These are phyloP conservation scores for Cucumis cinereus DNA, from an alignment of 306 rosid genomes.

Conservation along the genomic window DNA sequence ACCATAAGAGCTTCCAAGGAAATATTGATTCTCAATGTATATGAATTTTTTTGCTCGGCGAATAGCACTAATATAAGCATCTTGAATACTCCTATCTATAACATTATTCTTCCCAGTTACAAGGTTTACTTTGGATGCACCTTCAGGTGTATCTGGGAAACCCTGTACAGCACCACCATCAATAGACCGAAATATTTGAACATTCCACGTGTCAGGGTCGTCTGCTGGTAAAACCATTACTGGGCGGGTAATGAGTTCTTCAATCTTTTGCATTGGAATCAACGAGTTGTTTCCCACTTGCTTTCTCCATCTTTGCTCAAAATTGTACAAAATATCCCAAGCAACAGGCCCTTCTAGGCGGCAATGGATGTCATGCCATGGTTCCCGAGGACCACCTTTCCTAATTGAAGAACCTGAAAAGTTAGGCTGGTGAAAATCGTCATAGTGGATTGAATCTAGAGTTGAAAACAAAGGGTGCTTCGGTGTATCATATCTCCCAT, in stretches of 20 bases:
- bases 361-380: conserved; percentile 94
- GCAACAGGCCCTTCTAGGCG: conserved; percentile 65
- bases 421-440: conserved; percentile 80
- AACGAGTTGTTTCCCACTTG: conserved; percentile 32
- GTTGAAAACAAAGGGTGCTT: conserved; percentile 58
- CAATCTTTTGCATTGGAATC: conserved; percentile 19
- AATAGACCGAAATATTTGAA: conserved; percentile 72
- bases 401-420: conserved; percentile 51
- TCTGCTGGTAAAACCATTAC: neutral
- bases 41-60: conserved; percentile 67
- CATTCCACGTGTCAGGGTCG: conserved; percentile 48
- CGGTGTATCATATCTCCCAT: conserved; percentile 67
- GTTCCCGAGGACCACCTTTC: conserved; percentile 92
- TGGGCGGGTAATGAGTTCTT: conserved; percentile 19
- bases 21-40: conserved; percentile 85
- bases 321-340: conserved; percentile 71
- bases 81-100: conserved; percentile 67
- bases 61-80: conserved; percentile 72
- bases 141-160: conserved; percentile 38
- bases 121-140: conserved; percentile 36
- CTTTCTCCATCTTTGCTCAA: conserved; percentile 70
- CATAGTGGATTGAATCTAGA: conserved; percentile 26
- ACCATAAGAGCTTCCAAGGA: conserved; percentile 75
- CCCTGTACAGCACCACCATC: conserved; percentile 68
- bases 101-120: conserved; percentile 62